Conservation (phyloP, 805 yeast species). For the Helenozyma baotianmanensis region DNA sequence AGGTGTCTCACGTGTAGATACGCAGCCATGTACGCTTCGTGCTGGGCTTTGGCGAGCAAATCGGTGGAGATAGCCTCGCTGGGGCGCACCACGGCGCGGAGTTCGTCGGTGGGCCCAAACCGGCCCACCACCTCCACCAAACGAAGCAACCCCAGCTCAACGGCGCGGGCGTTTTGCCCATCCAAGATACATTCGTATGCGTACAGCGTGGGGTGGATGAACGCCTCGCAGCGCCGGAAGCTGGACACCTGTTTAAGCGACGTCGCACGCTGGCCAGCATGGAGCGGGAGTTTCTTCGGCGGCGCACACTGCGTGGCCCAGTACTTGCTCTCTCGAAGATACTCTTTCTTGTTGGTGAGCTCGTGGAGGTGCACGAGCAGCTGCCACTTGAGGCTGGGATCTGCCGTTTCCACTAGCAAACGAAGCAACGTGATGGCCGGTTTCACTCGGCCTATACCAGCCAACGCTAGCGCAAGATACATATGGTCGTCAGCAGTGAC, state of each 20-base stretch:
- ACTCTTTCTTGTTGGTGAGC: constrained; percentile 1
- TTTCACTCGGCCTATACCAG: constrained; percentile 8
- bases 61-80: no score
- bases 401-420: constrained; percentile 1
- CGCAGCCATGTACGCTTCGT: no score
- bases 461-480: constrained; percentile 6
- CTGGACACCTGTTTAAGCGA: constrained; percentile 1
- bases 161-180: not conserved
- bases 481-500: constrained; percentile 3
- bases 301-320: constrained; percentile 5
- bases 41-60: no score
- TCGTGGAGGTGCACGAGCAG: constrained; percentile 5
- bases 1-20: no score
- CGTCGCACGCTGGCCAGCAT: not conserved
- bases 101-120: not conserved
- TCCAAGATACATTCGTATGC: not conserved
- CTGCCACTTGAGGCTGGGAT: constrained; percentile 3
- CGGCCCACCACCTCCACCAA: not conserved
- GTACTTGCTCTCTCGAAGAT: constrained; percentile 4
- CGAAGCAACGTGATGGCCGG: constrained; percentile 7
- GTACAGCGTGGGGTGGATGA: constrained; percentile 4
- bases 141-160: no score
- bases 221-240: constrained; percentile 2
- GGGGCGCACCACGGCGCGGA: no score
- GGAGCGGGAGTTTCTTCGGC: not conserved